Conservation (phyloP, 768 basidiomycete genomes). For the Termitomyces sp. region DNA sequence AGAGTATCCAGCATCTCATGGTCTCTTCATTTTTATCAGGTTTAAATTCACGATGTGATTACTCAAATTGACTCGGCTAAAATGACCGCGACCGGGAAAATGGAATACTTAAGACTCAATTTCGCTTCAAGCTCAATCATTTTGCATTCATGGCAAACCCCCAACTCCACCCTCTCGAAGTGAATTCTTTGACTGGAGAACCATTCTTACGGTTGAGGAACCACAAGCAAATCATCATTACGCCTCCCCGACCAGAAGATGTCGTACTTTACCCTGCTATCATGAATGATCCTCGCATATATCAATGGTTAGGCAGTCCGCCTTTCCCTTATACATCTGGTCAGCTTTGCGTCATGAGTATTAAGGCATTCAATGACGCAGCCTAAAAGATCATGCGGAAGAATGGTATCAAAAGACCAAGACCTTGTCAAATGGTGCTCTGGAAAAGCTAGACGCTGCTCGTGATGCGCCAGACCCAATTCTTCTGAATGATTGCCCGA, state of each 20-base stretch:
- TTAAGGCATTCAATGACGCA: neutral
- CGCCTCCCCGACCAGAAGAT: constrained; percentile 44
- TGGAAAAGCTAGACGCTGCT: constrained; percentile 28
- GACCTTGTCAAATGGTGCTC: constrained; percentile 22
- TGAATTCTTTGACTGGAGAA: constrained; percentile 31
- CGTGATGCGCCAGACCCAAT: constrained; percentile 20
- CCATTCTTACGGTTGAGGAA: constrained; percentile 47
- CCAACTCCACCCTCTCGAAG: constrained; percentile 29
- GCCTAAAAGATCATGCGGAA: constrained; percentile 30
- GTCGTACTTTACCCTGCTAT: constrained; percentile 22
- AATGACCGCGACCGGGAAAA: neutral
- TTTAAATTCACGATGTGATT: no score
- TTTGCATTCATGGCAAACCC: constrained; percentile 17
- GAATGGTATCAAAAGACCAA: constrained; percentile 24
- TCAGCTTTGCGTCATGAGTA: constrained; percentile 8
- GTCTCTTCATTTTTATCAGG: neutral
- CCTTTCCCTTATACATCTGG: constrained; percentile 51
- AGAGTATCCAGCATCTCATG: neutral
- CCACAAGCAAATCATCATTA: constrained; percentile 55
- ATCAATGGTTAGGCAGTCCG: constrained; percentile 39
- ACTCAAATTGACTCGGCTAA: neutral
- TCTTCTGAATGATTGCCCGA: constrained; percentile 42
- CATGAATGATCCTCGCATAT: constrained; percentile 50
- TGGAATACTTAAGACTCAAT: neutral
- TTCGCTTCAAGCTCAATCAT: neutral